Evolutionary conservation across 1,139 yeast species (phyloP), one percentile per base, ranked within the genome.

Genomic region (Debaryomyces subglobosus): DNA sequence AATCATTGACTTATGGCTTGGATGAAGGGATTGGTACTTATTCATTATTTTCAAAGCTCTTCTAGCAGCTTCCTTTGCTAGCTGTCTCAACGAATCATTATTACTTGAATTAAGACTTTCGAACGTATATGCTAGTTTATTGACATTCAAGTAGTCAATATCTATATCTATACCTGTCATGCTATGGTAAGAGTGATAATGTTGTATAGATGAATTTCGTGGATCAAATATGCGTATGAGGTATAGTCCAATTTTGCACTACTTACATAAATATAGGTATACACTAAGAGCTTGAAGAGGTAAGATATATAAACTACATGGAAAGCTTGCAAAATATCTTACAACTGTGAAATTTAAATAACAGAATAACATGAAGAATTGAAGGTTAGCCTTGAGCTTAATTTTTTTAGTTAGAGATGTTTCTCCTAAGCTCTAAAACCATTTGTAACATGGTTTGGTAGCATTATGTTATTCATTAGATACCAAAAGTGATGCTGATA

Each of bases 21-120:
- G 65, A 44, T 62, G 62, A 15, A 59, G 47, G 13, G 61, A 54
- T 43, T 56, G 47, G 47, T 61, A 63, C 32, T 55, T 53, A 15
- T 63, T 53, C 64, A 65, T 65, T 13, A 65, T 44, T 10, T 46
- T 45, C 9, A 64, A 47, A 9, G 50, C 49, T 20, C 43, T 39
- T n/a, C 37, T 18, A 9, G 57, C 48, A 25, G 37, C 29, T 7
- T 41, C 41, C 21, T 13, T 24, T 9, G 46, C 43, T 15, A 15
- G 5, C 9, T 21, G 37, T 13, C 15, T 23, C 29, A 37, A 29
- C 4, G 36, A 13, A n/a, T 21, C 24, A 30, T 29, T 16, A n/a
- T 30, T 37, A 21, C 35, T 38, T 3, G 36, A 12, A 38, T 18
- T 10, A 29, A 30, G 24, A 10, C 34, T 20, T 32, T 37, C 42